A percentile compares a stretch with the other conserved stretches of the same genome.
Conservation (phyloP, 768 basidiomycete genomes). For the Leucosporidium scottii region DNA sequence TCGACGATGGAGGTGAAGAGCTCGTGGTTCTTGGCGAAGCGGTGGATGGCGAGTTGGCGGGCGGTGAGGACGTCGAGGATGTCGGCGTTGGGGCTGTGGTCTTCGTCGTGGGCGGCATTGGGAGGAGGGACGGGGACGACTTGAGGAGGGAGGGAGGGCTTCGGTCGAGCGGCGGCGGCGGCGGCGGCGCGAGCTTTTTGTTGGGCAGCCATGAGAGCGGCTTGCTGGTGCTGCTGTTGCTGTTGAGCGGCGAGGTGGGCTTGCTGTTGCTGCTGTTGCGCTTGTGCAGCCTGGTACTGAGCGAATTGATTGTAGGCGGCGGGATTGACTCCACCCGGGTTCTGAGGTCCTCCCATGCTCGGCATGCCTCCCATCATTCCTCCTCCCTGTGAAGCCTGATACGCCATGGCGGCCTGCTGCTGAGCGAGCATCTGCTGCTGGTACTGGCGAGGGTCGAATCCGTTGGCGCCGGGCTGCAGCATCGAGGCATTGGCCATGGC, state of each 20-base stretch:
- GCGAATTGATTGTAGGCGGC: conserved; percentile 3
- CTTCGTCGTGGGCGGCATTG: neutral
- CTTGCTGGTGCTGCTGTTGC: conserved; percentile 16
- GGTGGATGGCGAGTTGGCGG: conserved; percentile 19
- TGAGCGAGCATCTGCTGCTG: conserved; percentile 6
- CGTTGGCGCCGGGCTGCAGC: neutral
- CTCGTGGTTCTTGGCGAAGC: conserved; percentile 19
- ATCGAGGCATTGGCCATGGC: neutral
- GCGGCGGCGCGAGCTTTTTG: conserved; percentile 4
- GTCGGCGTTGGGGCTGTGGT: conserved; percentile 7
- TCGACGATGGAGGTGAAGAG: conserved; percentile 10
- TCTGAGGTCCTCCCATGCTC: neutral
- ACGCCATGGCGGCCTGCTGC: conserved; percentile 7
- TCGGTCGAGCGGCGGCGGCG: neutral
- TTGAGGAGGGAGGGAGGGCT: neutral
- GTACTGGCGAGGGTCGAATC: conserved; percentile 5
- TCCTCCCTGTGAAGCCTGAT: neutral
- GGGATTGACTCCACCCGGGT: no score
- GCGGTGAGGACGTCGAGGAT: conserved; percentile 24
- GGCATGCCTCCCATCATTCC: neutral
- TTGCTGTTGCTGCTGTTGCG: conserved; percentile 9
- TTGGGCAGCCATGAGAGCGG: neutral
- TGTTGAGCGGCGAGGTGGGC: neutral
- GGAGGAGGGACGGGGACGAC: neutral
- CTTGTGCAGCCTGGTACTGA: conserved; percentile 9